Evolutionary conservation across 306 rosid genomes (phyloP), one percentile per base, ranked within the genome.

Genomic region (Purshia tridentata): DNA sequence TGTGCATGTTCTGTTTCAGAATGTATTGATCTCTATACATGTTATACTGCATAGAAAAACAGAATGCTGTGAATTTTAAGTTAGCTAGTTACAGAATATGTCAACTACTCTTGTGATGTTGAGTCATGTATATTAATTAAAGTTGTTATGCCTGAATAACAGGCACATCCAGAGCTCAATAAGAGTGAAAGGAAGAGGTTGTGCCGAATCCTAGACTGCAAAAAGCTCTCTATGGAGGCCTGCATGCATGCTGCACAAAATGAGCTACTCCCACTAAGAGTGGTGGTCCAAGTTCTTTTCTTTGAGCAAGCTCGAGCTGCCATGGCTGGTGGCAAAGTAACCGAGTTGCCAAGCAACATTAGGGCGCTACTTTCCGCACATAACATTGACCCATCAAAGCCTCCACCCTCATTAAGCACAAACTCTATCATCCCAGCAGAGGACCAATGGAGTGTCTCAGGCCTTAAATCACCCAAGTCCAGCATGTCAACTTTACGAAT

Each of bases 221-320:
- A 91, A 73, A 95, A 91, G 76, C 90, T 95, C 9, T 88, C 99
- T 0, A 86, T 95, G 93, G 98, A 95, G 83, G 97, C 87, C 7
- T 95, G 99, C 85, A 91, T 95, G 93, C 98, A 95, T 82, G 99
- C 99, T 37, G 98, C 99, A 37, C 99, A 95, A 82, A 95, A 95
- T 76, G 99, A 95, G 78, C 83, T 90, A 8, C 95, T 95, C 5
- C 99, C 99, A n/a, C 73, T 95, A 41, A 81, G 99, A 55, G 97
- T 95, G 20, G 97, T 95, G 67, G 98, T 95, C 63, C 99, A 95
- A 90, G 99, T 95, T 75, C 96, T 95, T 54, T 95, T 95, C 89
- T 95, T 91, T 46, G 99, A 95, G 85, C 99, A 95, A 84, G 93
- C 97, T 40, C 65, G 97, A 77, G 91, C 97, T 1, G 86, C 96